Percentiles rank a stretch among this genome's conserved stretches.
These are phyloP conservation scores for Pythium sp. DNA, from an alignment of 352 stramenopile genomes.

Conservation along the genomic window DNA sequence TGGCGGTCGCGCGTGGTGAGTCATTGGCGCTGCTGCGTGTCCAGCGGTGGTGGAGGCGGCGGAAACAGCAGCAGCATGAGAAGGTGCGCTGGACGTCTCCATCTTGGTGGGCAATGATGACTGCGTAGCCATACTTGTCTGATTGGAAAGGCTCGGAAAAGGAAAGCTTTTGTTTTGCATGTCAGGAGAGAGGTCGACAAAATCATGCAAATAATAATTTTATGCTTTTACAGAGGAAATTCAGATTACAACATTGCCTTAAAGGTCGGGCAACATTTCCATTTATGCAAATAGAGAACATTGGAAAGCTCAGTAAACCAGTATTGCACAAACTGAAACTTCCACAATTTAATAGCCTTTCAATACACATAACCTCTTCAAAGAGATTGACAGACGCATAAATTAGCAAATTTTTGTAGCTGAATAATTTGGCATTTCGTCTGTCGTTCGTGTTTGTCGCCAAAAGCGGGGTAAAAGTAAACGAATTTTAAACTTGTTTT, in stretches of 20 bases:
- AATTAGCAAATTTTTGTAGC: no score
- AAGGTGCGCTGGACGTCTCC: background rate
- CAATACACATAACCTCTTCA: no score
- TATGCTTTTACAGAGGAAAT: background rate
- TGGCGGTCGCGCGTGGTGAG: background rate
- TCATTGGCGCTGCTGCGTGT: background rate
- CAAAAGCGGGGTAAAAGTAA: no score
- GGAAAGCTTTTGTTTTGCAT: background rate
- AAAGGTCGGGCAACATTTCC: no score
- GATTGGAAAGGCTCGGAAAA: background rate
- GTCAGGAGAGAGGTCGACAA: background rate
- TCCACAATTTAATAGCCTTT: background rate
- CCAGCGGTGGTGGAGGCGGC: background rate
- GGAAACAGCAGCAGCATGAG: background rate
- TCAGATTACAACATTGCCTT: no score
- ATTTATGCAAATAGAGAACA: background rate
- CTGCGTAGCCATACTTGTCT: background rate
- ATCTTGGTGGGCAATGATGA: background rate
- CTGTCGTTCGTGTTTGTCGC: no score
- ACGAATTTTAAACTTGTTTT: no score
- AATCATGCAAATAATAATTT: background rate
- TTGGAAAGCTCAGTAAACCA: background rate
- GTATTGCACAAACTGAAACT: background rate
- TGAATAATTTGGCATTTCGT: no score
- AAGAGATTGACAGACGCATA: no score